phyloP scores from a whole-genome alignment of 2,329 filamentous ascomycete species.

The Biscogniauxia sp. region DNA sequence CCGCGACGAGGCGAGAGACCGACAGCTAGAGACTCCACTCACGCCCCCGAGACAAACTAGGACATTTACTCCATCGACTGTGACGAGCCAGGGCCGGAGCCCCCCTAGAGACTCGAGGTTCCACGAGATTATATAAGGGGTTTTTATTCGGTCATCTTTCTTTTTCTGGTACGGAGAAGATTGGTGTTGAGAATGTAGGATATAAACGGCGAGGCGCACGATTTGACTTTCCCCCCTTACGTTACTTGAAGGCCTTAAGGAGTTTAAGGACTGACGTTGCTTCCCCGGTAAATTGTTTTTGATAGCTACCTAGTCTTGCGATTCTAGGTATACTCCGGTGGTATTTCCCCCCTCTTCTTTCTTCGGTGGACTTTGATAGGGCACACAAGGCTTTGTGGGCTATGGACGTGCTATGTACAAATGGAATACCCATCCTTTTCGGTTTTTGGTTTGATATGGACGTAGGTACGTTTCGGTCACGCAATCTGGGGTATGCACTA shows the following conservation, averaged over 20 bases:
- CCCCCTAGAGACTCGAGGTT: slow-evolving; percentile 59
- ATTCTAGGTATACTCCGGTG: no score
- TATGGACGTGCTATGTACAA: background rate
- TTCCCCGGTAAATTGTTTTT: no score
- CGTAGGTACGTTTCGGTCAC: background rate
- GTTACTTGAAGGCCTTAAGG: no score
- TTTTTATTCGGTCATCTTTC: slow-evolving; percentile 6
- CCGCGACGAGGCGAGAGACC: slow-evolving; percentile 36
- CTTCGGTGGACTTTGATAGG: background rate
- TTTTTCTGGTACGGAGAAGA: background rate
- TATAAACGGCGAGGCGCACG: no score
- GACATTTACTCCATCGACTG: slow-evolving; percentile 31
- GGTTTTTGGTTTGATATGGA: background rate
- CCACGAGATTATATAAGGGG: slow-evolving; percentile 48
- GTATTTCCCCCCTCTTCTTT: slow-evolving; percentile 5
- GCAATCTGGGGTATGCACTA: background rate
- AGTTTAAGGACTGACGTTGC: no score
- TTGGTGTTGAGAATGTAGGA: no score
- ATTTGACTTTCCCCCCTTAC: no score
- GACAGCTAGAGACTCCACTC: slow-evolving; percentile 38
- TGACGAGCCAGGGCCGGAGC: slow-evolving; percentile 40
- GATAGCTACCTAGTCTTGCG: no score
- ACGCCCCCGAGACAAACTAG: slow-evolving; percentile 39
- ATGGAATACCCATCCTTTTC: background rate
- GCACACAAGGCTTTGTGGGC: background rate